Conservation (phyloP, 1,139 yeast species). For the Wickerhamomyces sp. region DNA sequence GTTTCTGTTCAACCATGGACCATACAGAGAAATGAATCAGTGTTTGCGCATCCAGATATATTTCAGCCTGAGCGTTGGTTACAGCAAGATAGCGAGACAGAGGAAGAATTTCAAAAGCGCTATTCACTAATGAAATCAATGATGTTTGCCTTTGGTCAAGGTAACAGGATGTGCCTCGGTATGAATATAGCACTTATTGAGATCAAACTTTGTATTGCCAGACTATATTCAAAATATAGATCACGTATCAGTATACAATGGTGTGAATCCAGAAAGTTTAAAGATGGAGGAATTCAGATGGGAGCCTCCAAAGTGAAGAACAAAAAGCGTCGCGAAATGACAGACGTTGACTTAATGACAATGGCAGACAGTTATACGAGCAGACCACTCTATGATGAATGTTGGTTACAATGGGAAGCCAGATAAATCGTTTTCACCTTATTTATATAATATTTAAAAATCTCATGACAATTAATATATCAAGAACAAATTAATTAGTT, state of each 20-base stretch:
- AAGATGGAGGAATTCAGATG: constrained; percentile 24
- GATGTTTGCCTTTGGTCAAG: constrained; percentile 70
- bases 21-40: constrained; percentile 46
- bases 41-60: constrained; percentile 43
- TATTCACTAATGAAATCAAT: constrained; percentile 44
- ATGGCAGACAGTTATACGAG: constrained; percentile 52
- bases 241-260: constrained; percentile 38
- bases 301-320: constrained; percentile 25
- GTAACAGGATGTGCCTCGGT: constrained; percentile 74
- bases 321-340: constrained; percentile 14
- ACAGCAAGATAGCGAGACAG: constrained; percentile 31
- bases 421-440: not conserved
- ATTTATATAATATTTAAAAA: not conserved
- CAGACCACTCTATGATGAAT: constrained; percentile 46
- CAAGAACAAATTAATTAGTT: too few species aligned
- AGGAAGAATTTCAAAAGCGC: constrained; percentile 33
- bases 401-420: constrained; percentile 41
- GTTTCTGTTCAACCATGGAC: constrained; percentile 67
- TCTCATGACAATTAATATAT: too few species aligned
- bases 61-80: constrained; percentile 67
- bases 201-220: constrained; percentile 55
- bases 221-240: constrained; percentile 46
- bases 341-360: constrained; percentile 44
- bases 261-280: constrained; percentile 29
- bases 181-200: constrained; percentile 65